Evolutionary conservation across 495 filamentous ascomycete genomes (phyloP).

Genomic region (Astrothelium macrocarpum): DNA sequence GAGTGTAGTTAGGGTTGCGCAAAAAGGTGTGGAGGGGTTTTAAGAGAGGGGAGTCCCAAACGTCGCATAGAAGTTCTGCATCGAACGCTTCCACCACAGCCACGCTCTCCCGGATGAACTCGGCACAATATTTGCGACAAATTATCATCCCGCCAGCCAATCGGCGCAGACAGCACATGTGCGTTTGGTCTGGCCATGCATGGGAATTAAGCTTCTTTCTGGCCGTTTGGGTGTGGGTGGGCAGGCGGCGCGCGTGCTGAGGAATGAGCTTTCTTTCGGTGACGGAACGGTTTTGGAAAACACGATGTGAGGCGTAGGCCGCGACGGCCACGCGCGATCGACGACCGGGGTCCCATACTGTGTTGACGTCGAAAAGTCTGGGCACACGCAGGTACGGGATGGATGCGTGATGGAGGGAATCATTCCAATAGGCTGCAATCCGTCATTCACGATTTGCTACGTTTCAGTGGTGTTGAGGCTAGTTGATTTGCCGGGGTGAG

Average conservation of each 20-base stretch:
- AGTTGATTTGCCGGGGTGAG: background rate
- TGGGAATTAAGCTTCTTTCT: background rate
- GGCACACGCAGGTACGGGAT: no score
- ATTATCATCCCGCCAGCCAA: background rate
- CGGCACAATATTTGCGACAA: background rate
- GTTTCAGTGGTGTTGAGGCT: conserved; percentile 1
- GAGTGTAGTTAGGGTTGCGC: no score
- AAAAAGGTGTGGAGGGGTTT: background rate
- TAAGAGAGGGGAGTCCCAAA: background rate
- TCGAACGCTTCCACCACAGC: no score
- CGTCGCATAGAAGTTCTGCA: background rate
- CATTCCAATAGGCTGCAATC: background rate
- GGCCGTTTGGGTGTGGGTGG: background rate
- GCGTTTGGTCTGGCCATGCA: no score
- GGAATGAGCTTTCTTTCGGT: background rate
- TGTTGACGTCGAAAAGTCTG: no score
- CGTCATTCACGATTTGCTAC: background rate
- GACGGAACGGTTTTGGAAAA: background rate
- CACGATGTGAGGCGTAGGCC: background rate
- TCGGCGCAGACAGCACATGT: no score
- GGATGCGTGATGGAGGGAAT: no score
- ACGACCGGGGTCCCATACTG: background rate
- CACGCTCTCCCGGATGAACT: no score
- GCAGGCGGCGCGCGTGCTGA: background rate
- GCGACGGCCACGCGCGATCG: background rate